A percentile compares a stretch with the other conserved stretches of the same genome.
These are phyloP conservation scores for Chloris gayana DNA, from an alignment of 176 grass and related monocot genomes.

Conservation along the genomic window DNA sequence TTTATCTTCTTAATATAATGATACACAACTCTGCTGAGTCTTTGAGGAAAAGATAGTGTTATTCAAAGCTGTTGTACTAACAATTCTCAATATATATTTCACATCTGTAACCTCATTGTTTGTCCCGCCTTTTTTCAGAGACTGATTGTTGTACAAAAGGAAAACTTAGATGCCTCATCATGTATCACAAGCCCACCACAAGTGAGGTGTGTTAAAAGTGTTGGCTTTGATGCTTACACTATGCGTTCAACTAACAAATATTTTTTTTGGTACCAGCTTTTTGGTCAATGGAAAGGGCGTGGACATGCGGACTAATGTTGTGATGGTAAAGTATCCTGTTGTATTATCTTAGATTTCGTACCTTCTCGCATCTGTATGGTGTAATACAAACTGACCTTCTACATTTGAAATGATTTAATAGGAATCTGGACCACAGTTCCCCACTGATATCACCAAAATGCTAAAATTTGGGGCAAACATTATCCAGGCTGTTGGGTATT, in stretches of 20 bases:
- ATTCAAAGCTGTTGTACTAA: background rate
- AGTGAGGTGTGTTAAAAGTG: slow-evolving; percentile 73
- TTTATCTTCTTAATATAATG: too few relatives aligned
- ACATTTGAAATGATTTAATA: slow-evolving; percentile 39
- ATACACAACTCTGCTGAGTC: too few relatives aligned
- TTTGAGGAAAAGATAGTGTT: too few relatives aligned
- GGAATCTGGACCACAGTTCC: slow-evolving; percentile 88
- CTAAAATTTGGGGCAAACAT: slow-evolving; percentile 99
- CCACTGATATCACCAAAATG: slow-evolving; percentile 95
- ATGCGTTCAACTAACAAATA: slow-evolving; percentile 26
- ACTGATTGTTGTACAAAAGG: slow-evolving; percentile 78
- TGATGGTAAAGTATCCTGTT: slow-evolving; percentile 57
- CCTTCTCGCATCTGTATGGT: slow-evolving; percentile 2
- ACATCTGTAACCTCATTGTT: background rate
- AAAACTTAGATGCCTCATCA: slow-evolving; percentile 79
- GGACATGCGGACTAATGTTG: slow-evolving; percentile 81
- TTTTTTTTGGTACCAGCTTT: slow-evolving; percentile 59
- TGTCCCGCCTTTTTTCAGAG: slow-evolving; percentile 50
- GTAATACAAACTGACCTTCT: slow-evolving; percentile 18
- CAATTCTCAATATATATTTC: slow-evolving; percentile 17
- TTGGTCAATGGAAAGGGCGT: slow-evolving; percentile 90
- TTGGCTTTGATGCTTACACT: slow-evolving; percentile 3
- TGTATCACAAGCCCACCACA: slow-evolving; percentile 72
- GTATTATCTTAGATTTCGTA: background rate
- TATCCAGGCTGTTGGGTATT: slow-evolving; percentile 91